Percentiles rank a stretch among this genome's conserved stretches.
Conservation (phyloP, 306 rosid species). For the Cicer pinnatifidum region DNA sequence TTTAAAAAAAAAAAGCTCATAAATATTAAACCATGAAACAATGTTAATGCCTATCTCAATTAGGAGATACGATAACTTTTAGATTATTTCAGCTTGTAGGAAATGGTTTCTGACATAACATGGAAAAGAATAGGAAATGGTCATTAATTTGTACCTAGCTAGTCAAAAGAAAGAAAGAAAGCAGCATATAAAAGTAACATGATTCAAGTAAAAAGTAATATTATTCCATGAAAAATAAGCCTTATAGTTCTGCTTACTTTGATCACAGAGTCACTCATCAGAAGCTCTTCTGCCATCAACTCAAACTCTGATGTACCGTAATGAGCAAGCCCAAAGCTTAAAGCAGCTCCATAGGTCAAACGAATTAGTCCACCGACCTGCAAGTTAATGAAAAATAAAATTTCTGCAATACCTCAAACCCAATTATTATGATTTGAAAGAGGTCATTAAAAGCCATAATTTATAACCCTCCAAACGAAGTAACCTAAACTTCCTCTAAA, state of each 20-base stretch:
- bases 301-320: slow-evolving; percentile 88
- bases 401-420: slow-evolving; percentile 34
- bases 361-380: slow-evolving; percentile 94
- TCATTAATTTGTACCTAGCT: slow-evolving; percentile 25
- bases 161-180: slow-evolving; percentile 17
- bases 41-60: slow-evolving; percentile 17
- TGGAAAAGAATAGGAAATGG: neutral
- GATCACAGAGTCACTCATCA: slow-evolving; percentile 91
- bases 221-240: slow-evolving; percentile 4
- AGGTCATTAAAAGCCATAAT: slow-evolving; percentile 22
- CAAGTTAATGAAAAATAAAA: slow-evolving; percentile 39
- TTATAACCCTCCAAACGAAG: slow-evolving; percentile 25
- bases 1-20: slow-evolving; percentile 20
- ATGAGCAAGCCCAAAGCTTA: slow-evolving; percentile 96
- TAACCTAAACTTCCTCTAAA: slow-evolving; percentile 36
- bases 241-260: slow-evolving; percentile 63
- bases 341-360: slow-evolving; percentile 66
- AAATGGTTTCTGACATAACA: slow-evolving; percentile 33
- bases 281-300: slow-evolving; percentile 98
- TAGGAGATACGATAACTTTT: neutral
- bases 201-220: slow-evolving; percentile 11
- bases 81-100: slow-evolving; percentile 29
- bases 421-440: slow-evolving; percentile 13
- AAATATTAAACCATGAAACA: slow-evolving; percentile 10
- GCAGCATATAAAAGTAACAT: slow-evolving; percentile 15